phyloP scores from a whole-genome alignment of 2,329 filamentous ascomycete species.

The Neoarthrinium moseri region DNA sequence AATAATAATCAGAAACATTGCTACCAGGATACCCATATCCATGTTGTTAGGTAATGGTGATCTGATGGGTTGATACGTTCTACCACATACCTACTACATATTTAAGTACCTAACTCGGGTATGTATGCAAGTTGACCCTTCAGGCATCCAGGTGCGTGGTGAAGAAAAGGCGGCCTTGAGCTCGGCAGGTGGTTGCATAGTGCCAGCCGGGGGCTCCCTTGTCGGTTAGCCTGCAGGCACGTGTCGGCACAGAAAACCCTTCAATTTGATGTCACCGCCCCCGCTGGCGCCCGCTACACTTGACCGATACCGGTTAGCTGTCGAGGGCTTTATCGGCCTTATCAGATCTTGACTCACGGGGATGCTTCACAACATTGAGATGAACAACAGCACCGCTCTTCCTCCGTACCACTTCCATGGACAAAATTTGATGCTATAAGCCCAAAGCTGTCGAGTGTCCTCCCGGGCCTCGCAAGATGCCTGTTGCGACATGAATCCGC shows the following conservation, averaged over 20 bases:
- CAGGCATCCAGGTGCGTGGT: no score
- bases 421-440: not conserved
- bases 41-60: no score
- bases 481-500: constrained; percentile 35
- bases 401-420: not conserved
- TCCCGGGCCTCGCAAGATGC: constrained; percentile 16
- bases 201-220: no score
- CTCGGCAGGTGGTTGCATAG: no score
- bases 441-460: not conserved
- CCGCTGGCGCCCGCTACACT: constrained; percentile 7
- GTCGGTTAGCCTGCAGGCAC: no score
- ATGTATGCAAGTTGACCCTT: no score
- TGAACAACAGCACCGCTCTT: not conserved
- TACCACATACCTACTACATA: no score
- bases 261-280: constrained; percentile 10
- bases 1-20: no score
- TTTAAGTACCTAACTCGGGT: no score
- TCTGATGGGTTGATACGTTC: no score
- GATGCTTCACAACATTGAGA: not conserved
- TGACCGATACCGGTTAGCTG: constrained; percentile 11
- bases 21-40: no score
- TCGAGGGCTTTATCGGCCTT: constrained; percentile 8
- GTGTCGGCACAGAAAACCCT: constrained; percentile 9
- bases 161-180: no score
- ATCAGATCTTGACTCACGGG: constrained; percentile 3